A percentile compares a stretch with the other conserved stretches of the same genome.
Evolutionary conservation across 2,329 filamentous ascomycete species (phyloP).

Genomic region (Emergomyces pasteurianus): DNA sequence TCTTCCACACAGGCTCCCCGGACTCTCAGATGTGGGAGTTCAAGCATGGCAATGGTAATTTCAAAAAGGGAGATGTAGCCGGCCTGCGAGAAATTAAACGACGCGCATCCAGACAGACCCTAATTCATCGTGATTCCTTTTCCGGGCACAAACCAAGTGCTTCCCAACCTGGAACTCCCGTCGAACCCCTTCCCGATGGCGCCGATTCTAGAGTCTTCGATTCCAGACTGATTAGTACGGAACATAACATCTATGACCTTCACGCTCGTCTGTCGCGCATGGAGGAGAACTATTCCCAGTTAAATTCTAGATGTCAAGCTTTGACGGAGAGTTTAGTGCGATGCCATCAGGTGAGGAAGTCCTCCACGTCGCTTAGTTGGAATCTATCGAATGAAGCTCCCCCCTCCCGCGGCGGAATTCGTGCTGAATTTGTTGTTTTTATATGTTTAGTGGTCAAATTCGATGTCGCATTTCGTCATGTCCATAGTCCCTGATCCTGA

Average conservation of each 20-base stretch:
- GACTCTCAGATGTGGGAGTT: constrained; percentile 97
- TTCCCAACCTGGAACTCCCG: constrained; percentile 73
- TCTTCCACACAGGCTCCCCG: constrained; percentile 88
- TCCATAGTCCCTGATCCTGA: constrained; percentile 64
- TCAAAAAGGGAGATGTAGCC: constrained; percentile 86
- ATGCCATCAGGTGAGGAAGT: constrained; percentile 48
- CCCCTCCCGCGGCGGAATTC: too few relatives aligned
- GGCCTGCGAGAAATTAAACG: constrained; percentile 92
- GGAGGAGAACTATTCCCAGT: constrained; percentile 68
- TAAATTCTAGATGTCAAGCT: constrained; percentile 70
- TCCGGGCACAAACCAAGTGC: constrained; percentile 60
- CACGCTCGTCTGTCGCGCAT: constrained; percentile 62
- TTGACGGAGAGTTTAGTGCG: constrained; percentile 70
- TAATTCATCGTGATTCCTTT: constrained; percentile 87
- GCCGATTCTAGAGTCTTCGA: constrained; percentile 44
- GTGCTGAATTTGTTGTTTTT: constrained; percentile 5
- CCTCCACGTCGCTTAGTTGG: background rate
- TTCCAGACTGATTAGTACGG: constrained; percentile 55
- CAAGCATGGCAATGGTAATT: constrained; percentile 93
- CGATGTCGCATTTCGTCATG: constrained; percentile 64
- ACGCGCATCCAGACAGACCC: constrained; percentile 78
- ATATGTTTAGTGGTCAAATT: constrained; percentile 59
- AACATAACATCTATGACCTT: constrained; percentile 74
- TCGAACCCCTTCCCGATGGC: constrained; percentile 69
- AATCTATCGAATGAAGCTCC: background rate